phyloP scores from a whole-genome alignment of 2,329 filamentous ascomycete species.

The Clonostachys sp. region DNA sequence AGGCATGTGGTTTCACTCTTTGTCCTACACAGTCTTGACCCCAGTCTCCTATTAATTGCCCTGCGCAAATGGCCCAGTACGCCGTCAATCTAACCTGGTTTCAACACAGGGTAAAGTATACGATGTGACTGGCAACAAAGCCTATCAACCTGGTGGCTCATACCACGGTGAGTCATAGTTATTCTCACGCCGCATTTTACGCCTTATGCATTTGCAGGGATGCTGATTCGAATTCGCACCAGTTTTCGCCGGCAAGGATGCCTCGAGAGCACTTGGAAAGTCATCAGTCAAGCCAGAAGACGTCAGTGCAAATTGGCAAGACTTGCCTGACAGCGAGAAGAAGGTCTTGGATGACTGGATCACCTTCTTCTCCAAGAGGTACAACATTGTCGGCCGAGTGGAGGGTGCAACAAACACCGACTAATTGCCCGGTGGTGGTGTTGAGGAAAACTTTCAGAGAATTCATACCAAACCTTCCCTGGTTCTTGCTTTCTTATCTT shows the following conservation, averaged over 20 bases:
- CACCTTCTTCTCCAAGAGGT: slow-evolving; percentile 94
- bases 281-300: slow-evolving; percentile 86
- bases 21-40: background rate
- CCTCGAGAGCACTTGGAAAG: slow-evolving; percentile 83
- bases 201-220: too few species aligned
- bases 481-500: too few species aligned
- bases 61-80: background rate
- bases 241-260: slow-evolving; percentile 97
- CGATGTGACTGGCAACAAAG: slow-evolving; percentile 85
- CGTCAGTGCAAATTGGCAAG: slow-evolving; percentile 75
- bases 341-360: slow-evolving; percentile 85
- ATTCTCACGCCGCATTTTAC: background rate
- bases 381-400: slow-evolving; percentile 78
- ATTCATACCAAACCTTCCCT: background rate
- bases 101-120: slow-evolving; percentile 75
- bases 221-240: too few species aligned
- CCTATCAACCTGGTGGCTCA: slow-evolving; percentile 75
- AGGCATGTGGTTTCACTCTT: slow-evolving; percentile 36
- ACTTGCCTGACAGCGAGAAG: slow-evolving; percentile 81
- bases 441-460: background rate
- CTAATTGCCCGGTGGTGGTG: background rate
- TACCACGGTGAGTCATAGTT: slow-evolving; percentile 65
- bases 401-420: slow-evolving; percentile 54
- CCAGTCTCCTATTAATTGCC: background rate
- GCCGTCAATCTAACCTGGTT: too few species aligned